Percentiles rank a stretch among this genome's conserved stretches.
These are phyloP conservation scores for Cucurbitaria berberidis DNA, from an alignment of 2,329 filamentous ascomycete species.

Conservation along the genomic window DNA sequence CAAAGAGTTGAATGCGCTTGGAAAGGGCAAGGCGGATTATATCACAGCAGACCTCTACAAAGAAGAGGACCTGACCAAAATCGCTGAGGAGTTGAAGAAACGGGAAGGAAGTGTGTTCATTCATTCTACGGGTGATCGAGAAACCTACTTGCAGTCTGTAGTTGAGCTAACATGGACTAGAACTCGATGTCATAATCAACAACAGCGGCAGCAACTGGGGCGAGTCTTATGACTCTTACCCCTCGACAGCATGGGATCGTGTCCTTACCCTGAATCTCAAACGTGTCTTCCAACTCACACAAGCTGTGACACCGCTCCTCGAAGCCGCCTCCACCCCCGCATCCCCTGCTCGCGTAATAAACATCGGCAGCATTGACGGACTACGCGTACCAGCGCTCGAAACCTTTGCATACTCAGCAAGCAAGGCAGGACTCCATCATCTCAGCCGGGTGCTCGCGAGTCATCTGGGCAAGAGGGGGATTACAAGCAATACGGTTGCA, in stretches of 20 bases:
- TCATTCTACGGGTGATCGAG: not conserved
- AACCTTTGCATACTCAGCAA: constrained; percentile 66
- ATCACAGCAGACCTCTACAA: constrained; percentile 68
- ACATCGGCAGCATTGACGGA: constrained; percentile 70
- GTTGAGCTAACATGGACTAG: constrained; percentile 22
- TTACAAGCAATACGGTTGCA: constrained; percentile 72
- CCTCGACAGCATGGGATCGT: constrained; percentile 59
- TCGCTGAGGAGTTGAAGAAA: constrained; percentile 63
- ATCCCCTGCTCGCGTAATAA: constrained; percentile 65
- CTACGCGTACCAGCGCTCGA: constrained; percentile 64
- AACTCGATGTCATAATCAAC: constrained; percentile 69
- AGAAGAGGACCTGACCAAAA: constrained; percentile 63
- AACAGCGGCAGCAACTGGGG: constrained; percentile 72
- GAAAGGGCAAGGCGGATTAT: constrained; percentile 64
- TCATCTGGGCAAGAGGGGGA: constrained; percentile 65
- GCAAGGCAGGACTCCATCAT: constrained; percentile 70
- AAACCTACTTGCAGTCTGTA: not conserved
- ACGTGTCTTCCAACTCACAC: constrained; percentile 68
- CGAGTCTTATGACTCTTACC: constrained; percentile 64
- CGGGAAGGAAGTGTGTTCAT: constrained; percentile 53
- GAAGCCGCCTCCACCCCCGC: constrained; percentile 56
- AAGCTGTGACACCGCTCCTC: constrained; percentile 67
- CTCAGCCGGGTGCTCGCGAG: constrained; percentile 68
- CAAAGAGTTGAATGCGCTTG: constrained; percentile 62
- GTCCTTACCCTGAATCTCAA: constrained; percentile 68